Base-by-base conservation (phyloP, 1,284 basidiomycete species). In the Phenoliferia sp. region DNA sequence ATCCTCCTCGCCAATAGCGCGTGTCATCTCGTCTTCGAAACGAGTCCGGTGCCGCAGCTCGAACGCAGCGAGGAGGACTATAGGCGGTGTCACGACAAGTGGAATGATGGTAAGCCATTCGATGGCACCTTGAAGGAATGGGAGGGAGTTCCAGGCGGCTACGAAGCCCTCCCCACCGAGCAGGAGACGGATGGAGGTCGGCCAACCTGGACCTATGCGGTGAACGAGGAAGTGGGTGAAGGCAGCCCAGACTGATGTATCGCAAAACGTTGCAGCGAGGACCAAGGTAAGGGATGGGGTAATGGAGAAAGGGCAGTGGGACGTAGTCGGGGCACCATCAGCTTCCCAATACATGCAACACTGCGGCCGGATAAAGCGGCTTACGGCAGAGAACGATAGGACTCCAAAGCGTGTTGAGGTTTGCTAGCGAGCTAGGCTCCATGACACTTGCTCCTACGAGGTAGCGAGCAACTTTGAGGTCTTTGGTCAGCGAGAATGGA, bases 1-100 rank as follows among this genome's bases (percentile, higher is more conserved):
- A 44, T 74, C 72, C 52, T 69, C 70, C 54, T 70, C 68, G 3
- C 70, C 72, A 17, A 74, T 70, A 19, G 65, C 63, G 12, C 70
- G 33, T 5, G 64, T 56, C 69, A 72, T 72, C 63, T 70, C 64
- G 33, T 54, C 52, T 56, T 74, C 72, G 33, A 70, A 74, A 34
- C 68, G 26, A 48, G 31, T 44, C 33, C 70, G 62, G 50, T 74
- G 70, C 9, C 68, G 35, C 59, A 67, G 29, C 44, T 74, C 72
- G 39, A 74, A 72, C 32, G 64, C 10, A 29, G 68, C 70, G 61
- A 74, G 66, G 36, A 72, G 12, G 32, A 63, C 63, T 29, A 73
- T 68, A 12, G 65, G 61, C 3, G 72, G 70, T 2, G 56, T 69
- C 50, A 69, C 28, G 48, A 72, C 16, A n/a, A 72, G 28, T 3